These are phyloP conservation scores for Suhomyces ambrosiae DNA, from an alignment of 1,139 yeast species.

Conservation along the genomic window DNA sequence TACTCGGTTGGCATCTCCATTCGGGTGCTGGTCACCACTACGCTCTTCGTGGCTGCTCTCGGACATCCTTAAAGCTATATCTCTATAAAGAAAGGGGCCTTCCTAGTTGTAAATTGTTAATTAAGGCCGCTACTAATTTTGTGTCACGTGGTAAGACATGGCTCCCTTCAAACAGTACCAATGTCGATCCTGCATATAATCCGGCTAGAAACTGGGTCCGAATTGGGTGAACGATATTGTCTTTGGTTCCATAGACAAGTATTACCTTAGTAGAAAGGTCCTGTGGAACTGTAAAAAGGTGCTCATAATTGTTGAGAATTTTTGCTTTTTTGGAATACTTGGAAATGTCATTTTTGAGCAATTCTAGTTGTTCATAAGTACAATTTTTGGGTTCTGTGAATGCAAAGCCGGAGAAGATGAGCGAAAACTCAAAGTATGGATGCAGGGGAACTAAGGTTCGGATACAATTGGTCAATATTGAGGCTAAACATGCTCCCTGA, in stretches of 20 bases:
- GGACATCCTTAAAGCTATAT: too few species aligned
- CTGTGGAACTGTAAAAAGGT: conserved; percentile 20
- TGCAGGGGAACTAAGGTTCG: conserved; percentile 40
- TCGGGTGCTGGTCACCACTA: too few species aligned
- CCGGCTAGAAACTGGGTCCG: conserved; percentile 30
- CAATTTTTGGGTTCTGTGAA: conserved; percentile 43
- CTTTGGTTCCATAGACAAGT: conserved; percentile 35
- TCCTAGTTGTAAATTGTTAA: too few species aligned
- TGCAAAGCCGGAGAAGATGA: conserved; percentile 58
- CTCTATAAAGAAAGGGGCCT: too few species aligned
- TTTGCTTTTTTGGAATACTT: conserved; percentile 7
- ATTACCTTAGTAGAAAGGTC: conserved; percentile 27
- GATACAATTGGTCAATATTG: conserved; percentile 51
- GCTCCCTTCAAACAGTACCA: conserved; percentile 39
- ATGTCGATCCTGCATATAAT: conserved; percentile 21
- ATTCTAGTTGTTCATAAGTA: not conserved
- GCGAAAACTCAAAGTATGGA: conserved; percentile 46
- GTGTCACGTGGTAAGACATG: conserved; percentile 41
- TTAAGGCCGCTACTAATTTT: conserved; percentile 10
- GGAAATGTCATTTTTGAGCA: conserved; percentile 21
- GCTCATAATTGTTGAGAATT: conserved; percentile 13
- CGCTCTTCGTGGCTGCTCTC: too few species aligned
- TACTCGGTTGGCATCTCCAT: too few species aligned
- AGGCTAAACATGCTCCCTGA: conserved; percentile 90
- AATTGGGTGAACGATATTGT: conserved; percentile 37